Conservation (phyloP, 192 early-diverging fungal genomes). For the Gorgonomyces haynaldii region DNA sequence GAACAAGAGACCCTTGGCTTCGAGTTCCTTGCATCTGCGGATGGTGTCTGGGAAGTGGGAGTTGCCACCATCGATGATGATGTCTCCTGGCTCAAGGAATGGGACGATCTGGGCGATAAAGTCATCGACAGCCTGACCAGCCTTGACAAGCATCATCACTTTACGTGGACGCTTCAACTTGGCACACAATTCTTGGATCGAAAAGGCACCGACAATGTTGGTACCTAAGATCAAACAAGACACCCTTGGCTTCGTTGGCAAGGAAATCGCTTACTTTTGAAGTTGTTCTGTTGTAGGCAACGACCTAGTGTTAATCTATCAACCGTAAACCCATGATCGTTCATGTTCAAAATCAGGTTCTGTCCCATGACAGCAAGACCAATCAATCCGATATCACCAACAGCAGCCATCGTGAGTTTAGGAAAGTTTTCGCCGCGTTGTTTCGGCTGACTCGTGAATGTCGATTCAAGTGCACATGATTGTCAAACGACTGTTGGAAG, state of each 20-base stretch:
- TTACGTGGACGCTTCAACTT: constrained; percentile 94
- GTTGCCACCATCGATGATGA: constrained; percentile 99
- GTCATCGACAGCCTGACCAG: constrained; percentile 84
- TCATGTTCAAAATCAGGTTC: constrained; percentile 98
- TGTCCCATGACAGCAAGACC: constrained; percentile 99
- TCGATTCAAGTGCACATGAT: constrained; percentile 34
- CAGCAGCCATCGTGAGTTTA: constrained; percentile 5
- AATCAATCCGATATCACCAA: constrained; percentile 96
- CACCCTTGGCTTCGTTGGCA: constrained; percentile 93
- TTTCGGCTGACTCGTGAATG: constrained; percentile 8
- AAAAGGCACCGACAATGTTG: constrained; percentile 86
- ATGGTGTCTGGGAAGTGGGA: constrained; percentile 96
- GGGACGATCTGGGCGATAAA: constrained; percentile 88
- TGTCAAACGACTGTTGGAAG: constrained; percentile 38
- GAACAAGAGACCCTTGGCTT: constrained; percentile 84
- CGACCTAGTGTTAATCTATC: constrained; percentile 35
- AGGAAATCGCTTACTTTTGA: constrained; percentile 92
- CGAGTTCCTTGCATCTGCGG: constrained; percentile 78
- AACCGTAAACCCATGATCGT: constrained; percentile 83
- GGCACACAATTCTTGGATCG: constrained; percentile 83
- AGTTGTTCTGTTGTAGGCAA: constrained; percentile 93
- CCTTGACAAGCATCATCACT: constrained; percentile 98
- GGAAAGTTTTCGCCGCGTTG: background rate
- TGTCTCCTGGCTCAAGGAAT: constrained; percentile 75
- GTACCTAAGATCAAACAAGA: constrained; percentile 45